Evolutionary conservation across 257 asterid species (phyloP).

Genomic region (Forsythia suspensa): DNA sequence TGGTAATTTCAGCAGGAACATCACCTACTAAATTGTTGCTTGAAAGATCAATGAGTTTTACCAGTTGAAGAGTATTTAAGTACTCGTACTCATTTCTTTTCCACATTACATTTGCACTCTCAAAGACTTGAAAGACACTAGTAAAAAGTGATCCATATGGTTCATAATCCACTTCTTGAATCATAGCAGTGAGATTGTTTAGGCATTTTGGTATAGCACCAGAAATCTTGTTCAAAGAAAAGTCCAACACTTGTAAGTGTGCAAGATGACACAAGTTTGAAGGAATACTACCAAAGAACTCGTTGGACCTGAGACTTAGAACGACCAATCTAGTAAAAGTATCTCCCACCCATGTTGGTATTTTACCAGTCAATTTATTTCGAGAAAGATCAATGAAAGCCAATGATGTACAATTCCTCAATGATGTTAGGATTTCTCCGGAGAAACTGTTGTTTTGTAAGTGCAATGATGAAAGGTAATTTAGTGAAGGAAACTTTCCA

Average conservation of each 20-base stretch:
- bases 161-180: not conserved
- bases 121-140: no score
- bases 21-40: conserved; percentile 29
- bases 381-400: conserved; percentile 2
- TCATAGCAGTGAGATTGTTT: conserved; percentile 1
- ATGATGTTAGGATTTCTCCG: conserved; percentile 9
- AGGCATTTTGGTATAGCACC: conserved; percentile 2
- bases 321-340: not conserved
- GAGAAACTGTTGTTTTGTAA: conserved; percentile 8
- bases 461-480: not conserved
- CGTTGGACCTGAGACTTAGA: not conserved
- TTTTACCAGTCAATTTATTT: conserved; percentile 1
- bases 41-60: conserved; percentile 33
- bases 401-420: not conserved
- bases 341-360: conserved; percentile 4
- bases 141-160: no score
- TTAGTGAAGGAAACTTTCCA: not conserved
- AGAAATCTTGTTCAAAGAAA: conserved; percentile 5
- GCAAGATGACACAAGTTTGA: conserved; percentile 1
- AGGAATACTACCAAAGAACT: conserved; percentile 5
- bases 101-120: conserved; percentile 27
- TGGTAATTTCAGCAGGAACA: conserved; percentile 33
- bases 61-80: conserved; percentile 19
- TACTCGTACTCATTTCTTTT: conserved; percentile 25
- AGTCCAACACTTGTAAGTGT: not conserved